Base-by-base conservation (phyloP, 805 yeast species). In the Candida incommunis region DNA sequence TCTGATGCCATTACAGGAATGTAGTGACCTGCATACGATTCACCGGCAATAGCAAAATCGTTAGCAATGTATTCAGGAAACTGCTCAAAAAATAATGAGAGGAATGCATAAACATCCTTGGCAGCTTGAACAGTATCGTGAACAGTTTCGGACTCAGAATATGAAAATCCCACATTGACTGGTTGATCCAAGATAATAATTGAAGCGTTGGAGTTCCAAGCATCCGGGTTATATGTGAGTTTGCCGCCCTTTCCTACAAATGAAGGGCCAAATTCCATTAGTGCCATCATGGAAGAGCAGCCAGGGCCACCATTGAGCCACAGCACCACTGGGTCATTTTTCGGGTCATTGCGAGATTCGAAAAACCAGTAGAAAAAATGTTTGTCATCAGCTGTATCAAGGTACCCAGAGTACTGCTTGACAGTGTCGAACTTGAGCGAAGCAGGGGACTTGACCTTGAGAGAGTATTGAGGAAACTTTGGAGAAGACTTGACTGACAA, bases 241-340 rank as follows among this genome's bases (percentile, higher is more conserved):
- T 76, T 74, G 53, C 82, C 63, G 31, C 76, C 72, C 37, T 74
- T 61, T 43, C 76, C 72, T 48, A 90, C 76, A 13, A 80, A 70
- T 0, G 95, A 74, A 3, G 96, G 95, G 22, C 97, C 97, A 57
- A 87, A 72, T 62, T 90, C 97, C 57, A 88, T 86, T 47, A 88
- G 68, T 5, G 96, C 96, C 26, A 94, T 84, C 59, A 86, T 66
- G 1, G 95, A 84, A 0, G 95, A 84, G 60, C 96, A 88, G 11
- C 96, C 96, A 29, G 96, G 96, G 3, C 96, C 96, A 51, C 96
- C 96, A 59, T 88, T 88, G 54, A 88, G 69, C 97, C 96, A 87
- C 53, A 90, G 69, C 45, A 90, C 72, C 21, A 87, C 72, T 1
- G 96, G 96, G 63, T 90, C 96, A 44, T 69, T 83, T 45, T 62